Conservation (phyloP, 2,329 filamentous ascomycete species). For the Neopestalotiopsis sp. region DNA sequence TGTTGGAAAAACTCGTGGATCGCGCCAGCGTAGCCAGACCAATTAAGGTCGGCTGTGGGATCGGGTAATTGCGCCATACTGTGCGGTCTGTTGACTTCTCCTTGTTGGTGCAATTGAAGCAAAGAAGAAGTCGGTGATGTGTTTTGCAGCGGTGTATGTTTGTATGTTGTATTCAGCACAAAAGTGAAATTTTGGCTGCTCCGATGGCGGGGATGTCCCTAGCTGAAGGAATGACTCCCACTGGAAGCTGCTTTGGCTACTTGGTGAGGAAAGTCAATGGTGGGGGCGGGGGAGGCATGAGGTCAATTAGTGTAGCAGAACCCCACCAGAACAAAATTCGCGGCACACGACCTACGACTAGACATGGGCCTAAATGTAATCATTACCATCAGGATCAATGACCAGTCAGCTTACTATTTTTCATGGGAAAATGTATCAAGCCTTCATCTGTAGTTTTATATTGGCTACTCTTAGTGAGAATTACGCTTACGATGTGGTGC, state of each 20-base stretch:
- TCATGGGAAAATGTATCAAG: background rate
- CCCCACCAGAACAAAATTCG: conserved; percentile 5
- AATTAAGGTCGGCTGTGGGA: conserved; percentile 71
- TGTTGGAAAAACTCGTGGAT: conserved; percentile 74
- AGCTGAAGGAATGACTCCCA: conserved; percentile 2
- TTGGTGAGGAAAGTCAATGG: background rate
- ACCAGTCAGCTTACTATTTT: background rate
- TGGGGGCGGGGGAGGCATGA: conserved; percentile 13
- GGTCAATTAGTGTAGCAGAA: background rate
- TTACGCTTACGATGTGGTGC: background rate
- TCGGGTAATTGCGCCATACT: conserved; percentile 55
- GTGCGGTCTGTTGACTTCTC: background rate
- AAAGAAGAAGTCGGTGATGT: conserved; percentile 24
- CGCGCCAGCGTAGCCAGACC: conserved; percentile 68
- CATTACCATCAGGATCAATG: background rate
- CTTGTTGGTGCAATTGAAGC: conserved; percentile 22
- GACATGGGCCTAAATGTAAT: background rate
- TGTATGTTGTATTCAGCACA: background rate
- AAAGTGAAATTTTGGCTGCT: conserved; percentile 13
- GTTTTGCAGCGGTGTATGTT: background rate
- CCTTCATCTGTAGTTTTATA: background rate
- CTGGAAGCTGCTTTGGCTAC: background rate
- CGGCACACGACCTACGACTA: background rate
- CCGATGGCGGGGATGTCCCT: conserved; percentile 5
- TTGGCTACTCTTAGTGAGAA: background rate